These are phyloP conservation scores for Aspergillus proliferans DNA, from an alignment of 2,329 filamentous ascomycete species.

Conservation along the genomic window DNA sequence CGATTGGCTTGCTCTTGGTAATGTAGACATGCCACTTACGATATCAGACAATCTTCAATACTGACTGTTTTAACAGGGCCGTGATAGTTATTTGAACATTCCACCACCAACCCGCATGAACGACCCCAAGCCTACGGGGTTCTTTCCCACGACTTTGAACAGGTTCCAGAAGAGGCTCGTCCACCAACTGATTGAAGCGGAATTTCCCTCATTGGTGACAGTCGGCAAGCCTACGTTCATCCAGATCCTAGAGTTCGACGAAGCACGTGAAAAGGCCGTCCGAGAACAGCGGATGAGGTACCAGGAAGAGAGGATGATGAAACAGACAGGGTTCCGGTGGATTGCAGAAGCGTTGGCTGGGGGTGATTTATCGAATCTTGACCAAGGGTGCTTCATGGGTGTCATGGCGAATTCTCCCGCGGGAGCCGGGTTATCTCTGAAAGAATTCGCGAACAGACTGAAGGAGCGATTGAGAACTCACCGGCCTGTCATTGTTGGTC, in stretches of 20 bases:
- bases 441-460: slow-evolving; percentile 25
- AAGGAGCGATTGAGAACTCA: slow-evolving; percentile 40
- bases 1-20: slow-evolving; percentile 36
- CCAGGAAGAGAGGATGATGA: slow-evolving; percentile 23
- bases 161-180: slow-evolving; percentile 60
- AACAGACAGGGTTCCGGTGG: slow-evolving; percentile 42
- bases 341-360: slow-evolving; percentile 41
- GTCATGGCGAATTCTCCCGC: slow-evolving; percentile 14
- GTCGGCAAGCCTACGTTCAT: slow-evolving; percentile 33
- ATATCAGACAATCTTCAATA: background rate
- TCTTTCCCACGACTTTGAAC: slow-evolving; percentile 37
- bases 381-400: slow-evolving; percentile 25
- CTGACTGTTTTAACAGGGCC: slow-evolving; percentile 12
- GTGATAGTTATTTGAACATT: slow-evolving; percentile 41
- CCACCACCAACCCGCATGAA: slow-evolving; percentile 23
- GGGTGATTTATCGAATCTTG: slow-evolving; percentile 34
- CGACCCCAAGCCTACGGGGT: slow-evolving; percentile 9
- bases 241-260: slow-evolving; percentile 34
- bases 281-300: slow-evolving; percentile 22
- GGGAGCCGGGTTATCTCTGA: slow-evolving; percentile 13
- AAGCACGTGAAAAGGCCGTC: slow-evolving; percentile 28
- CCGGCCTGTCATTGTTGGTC: slow-evolving; percentile 52
- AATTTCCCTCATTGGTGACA: slow-evolving; percentile 44
- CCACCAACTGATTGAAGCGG: slow-evolving; percentile 59
- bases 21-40: slow-evolving; percentile 10